These are phyloP conservation scores for Sequoiadendron giganteum DNA, from an alignment of 75 land plant genomes.

Conservation along the genomic window DNA sequence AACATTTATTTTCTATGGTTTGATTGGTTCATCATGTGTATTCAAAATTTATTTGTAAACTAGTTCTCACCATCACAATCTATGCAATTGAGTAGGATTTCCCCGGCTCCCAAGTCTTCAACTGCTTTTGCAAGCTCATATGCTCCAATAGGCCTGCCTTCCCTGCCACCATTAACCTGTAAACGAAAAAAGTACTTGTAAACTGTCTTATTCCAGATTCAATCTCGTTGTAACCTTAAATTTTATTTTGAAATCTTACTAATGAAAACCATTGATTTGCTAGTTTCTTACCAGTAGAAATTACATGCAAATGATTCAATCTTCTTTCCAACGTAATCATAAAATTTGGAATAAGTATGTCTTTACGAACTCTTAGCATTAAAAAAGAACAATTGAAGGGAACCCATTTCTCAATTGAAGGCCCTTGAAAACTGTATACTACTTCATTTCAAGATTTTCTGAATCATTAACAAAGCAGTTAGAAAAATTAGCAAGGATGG, in stretches of 20 bases:
- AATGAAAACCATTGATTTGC: not conserved
- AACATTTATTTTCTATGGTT: not conserved
- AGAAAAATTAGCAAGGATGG: not conserved
- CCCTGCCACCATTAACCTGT: conserved; percentile 97
- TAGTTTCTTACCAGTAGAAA: not conserved
- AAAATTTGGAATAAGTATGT: not conserved
- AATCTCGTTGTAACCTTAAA: not conserved
- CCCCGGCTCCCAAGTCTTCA: conserved; percentile 98
- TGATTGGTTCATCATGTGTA: not conserved
- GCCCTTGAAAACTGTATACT: not conserved
- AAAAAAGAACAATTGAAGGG: not conserved
- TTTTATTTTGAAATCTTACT: not conserved
- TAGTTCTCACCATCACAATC: conserved; percentile 88
- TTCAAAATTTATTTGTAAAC: not conserved
- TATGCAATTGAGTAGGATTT: conserved; percentile 97
- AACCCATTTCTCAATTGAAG: not conserved
- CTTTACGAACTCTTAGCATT: not conserved
- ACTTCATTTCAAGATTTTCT: not conserved
- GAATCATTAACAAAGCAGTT: not conserved
- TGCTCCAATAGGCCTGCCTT: conserved; percentile 93
- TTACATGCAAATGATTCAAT: conserved; percentile 2
- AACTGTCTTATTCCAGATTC: not conserved
- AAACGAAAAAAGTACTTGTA: not conserved
- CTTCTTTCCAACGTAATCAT: not conserved
- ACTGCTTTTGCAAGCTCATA: conserved; percentile 99